Evolutionary conservation across 805 yeast species (phyloP), one percentile per base, ranked within the genome.

Genomic region (Saccharomycopsis schoenii): DNA sequence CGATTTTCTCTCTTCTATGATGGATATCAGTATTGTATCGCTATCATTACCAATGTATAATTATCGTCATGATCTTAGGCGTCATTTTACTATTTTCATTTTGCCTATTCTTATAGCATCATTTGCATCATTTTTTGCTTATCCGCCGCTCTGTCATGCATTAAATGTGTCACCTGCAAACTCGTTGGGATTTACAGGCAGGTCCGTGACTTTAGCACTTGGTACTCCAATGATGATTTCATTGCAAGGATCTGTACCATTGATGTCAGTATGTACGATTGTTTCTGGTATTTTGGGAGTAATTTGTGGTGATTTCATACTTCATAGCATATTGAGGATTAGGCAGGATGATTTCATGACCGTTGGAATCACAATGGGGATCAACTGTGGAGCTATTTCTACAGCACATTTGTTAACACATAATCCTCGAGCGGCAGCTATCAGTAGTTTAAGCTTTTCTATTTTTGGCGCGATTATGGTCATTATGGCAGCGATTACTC

Each of bases 311-410:
- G 76, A 82, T 36, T 77, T 80, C 62, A 71, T 80, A 60, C 67
- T 83, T 11, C 52, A 47, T 34, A 70, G 74, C 42, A 64, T 75
- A 21, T 68, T 86, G 37, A 68, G 85, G 43, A 76, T 88, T 6
- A 76, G 82, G 6, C 77, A 78, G 37, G 80, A 81, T 66, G 94
- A 88, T 69, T 88, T 80, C 68, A 84, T 88, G 8, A 84, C 90
- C 0, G 72, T 91, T 64, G 96, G 96, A 2, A 82, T 88, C 19
- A 83, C 90, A 0, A 72, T 87, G 57, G 96, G 96, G 4, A 79
- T 86, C 58, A 86, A 85, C 68, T 86, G 92, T 68, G 89, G 92
- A 10, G 96, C 96, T 0, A 86, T 88, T 58, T 89, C 91, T 3
- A 86, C 96, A 1, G 92, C 93, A 0, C 86, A 86, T 70, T 72